phyloP scores from a whole-genome alignment of 2,329 filamentous ascomycete genomes.

The Aaosphaeria pasadenensis region DNA sequence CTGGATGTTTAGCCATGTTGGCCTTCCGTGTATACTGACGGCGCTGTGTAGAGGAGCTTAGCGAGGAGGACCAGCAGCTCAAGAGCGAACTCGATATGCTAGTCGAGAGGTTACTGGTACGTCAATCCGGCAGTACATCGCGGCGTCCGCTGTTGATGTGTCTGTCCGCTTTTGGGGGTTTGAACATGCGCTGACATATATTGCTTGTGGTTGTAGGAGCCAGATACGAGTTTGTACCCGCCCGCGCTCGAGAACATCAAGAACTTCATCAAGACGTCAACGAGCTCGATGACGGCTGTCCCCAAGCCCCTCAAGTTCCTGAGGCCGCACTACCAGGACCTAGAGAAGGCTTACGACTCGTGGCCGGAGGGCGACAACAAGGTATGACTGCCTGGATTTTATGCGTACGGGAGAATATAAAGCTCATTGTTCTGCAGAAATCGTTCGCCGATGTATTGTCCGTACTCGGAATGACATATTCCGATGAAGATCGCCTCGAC shows the following conservation, averaged over 20 bases:
- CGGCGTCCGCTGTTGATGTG: neutral
- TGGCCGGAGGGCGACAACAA: constrained; percentile 86
- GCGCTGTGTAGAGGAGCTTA: constrained; percentile 75
- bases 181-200: constrained; percentile 19
- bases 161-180: neutral
- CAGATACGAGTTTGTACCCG: constrained; percentile 83
- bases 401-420: neutral
- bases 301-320: constrained; percentile 98
- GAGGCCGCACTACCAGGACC: constrained; percentile 88
- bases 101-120: constrained; percentile 86
- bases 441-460: constrained; percentile 92
- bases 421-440: constrained; percentile 43
- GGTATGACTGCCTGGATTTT: constrained; percentile 42
- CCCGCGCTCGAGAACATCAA: constrained; percentile 94
- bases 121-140: neutral
- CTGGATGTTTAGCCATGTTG: constrained; percentile 9
- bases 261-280: constrained; percentile 97
- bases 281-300: constrained; percentile 98
- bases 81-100: constrained; percentile 98
- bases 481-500: constrained; percentile 92
- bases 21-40: constrained; percentile 20
- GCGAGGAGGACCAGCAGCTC: constrained; percentile 95
- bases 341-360: constrained; percentile 83
- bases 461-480: constrained; percentile 98
- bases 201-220: constrained; percentile 58